A percentile compares a stretch with the other conserved stretches of the same genome.
Evolutionary conservation across 2,329 filamentous ascomycete species (phyloP).

Genomic region (Geosmithia putterillii): DNA sequence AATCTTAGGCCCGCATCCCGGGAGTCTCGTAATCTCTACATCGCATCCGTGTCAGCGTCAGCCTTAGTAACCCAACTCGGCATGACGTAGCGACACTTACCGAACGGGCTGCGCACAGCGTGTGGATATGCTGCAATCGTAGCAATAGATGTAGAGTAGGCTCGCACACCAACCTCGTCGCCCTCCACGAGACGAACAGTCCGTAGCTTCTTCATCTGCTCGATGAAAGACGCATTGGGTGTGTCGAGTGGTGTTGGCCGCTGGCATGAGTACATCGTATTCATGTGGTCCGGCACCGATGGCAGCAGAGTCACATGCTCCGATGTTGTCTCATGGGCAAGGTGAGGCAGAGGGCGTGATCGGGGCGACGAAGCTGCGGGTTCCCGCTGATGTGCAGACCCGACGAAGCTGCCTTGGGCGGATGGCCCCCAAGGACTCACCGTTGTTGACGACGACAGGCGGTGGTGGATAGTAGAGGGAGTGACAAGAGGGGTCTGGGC

Average conservation of each 20-base stretch:
- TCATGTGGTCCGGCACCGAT: conserved; percentile 53
- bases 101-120: conserved; percentile 23
- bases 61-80: background rate
- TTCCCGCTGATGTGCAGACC: background rate
- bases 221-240: conserved; percentile 66
- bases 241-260: conserved; percentile 57
- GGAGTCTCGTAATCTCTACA: conserved; percentile 44
- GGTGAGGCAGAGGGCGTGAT: conserved; percentile 7
- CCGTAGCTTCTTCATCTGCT: conserved; percentile 62
- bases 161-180: conserved; percentile 69
- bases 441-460: too few relatives aligned
- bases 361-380: conserved; percentile 9
- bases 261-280: conserved; percentile 62
- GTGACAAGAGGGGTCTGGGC: too few relatives aligned
- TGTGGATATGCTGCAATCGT: conserved; percentile 70
- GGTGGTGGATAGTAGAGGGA: too few relatives aligned
- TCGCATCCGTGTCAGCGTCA: background rate
- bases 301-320: conserved; percentile 61
- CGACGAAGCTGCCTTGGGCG: background rate
- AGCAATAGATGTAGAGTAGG: conserved; percentile 82
- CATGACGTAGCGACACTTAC: conserved; percentile 14
- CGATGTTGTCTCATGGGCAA: conserved; percentile 62
- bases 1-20: conserved; percentile 73
- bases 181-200: conserved; percentile 56
- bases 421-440: too few relatives aligned